These are phyloP conservation scores for Scytalidium lignicola DNA, from an alignment of 2,329 filamentous ascomycete species.

Conservation along the genomic window DNA sequence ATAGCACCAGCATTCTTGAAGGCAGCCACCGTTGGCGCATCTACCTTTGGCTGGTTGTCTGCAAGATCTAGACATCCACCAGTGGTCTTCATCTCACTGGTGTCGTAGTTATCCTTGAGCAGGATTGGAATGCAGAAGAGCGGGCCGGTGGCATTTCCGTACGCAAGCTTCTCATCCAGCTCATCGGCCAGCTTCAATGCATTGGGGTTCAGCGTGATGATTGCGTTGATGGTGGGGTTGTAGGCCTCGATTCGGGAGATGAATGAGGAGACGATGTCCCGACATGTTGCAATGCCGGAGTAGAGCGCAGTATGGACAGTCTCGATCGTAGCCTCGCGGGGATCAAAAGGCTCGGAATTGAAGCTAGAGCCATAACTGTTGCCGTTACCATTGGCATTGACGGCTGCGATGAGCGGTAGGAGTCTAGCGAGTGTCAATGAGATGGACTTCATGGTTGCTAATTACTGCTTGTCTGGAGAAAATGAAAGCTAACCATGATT, in stretches of 20 bases:
- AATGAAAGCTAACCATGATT: too few relatives aligned
- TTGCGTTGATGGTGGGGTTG: conserved; percentile 52
- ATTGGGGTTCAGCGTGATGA: conserved; percentile 30
- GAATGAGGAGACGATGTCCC: conserved; percentile 16
- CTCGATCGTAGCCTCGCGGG: conserved; percentile 53
- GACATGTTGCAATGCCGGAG: conserved; percentile 31
- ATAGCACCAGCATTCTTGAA: conserved; percentile 70
- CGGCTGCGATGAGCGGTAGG: conserved; percentile 52
- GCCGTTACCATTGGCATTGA: conserved; percentile 11
- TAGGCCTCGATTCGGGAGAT: conserved; percentile 51
- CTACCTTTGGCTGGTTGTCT: conserved; percentile 36
- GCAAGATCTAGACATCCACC: conserved; percentile 47
- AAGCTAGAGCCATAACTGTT: neutral
- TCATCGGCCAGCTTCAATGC: conserved; percentile 43
- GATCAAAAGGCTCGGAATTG: conserved; percentile 34
- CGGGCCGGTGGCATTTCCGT: conserved; percentile 43
- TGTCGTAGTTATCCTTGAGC: conserved; percentile 53
- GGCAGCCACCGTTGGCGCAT: conserved; percentile 45
- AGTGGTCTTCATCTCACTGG: conserved; percentile 46
- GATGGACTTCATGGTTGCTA: conserved; percentile 11
- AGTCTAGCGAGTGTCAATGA: conserved; percentile 42
- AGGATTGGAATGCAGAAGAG: conserved; percentile 59
- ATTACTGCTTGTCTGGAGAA: too few relatives aligned
- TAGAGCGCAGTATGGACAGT: conserved; percentile 51
- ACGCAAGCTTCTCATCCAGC: conserved; percentile 40